Evolutionary conservation across 2,329 filamentous ascomycete species (phyloP), one percentile per base, ranked within the genome.

Genomic region (Ophioceras dolichostomum): DNA sequence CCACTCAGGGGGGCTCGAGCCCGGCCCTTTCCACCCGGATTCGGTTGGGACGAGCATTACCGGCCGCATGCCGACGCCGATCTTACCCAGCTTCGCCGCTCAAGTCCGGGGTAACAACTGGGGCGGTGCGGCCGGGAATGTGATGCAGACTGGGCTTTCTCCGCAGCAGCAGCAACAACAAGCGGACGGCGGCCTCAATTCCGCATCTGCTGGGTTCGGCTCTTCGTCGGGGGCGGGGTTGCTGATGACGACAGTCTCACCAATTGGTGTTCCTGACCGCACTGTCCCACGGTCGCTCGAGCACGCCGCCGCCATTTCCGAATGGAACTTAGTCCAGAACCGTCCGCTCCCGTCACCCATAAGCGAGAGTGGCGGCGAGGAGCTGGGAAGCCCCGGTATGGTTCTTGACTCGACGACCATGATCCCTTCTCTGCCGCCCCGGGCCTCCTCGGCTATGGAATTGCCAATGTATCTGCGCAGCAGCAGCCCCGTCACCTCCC

Each of bases 281-380:
- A 61, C 58, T 17, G 55, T 71, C 4, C 69, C 69, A n/a, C 62
- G 67, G 19, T 68, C 61, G 1, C 57, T 72, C 43, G 59, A 60
- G 19, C 56, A 55, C 38, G 14, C 35, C 5, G 48, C 54, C 9
- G 43, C 46, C 5, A 41, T 57, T 47, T 54, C 54, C 7, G 65
- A 70, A 39, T 76, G 71, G 71, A 64, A 62, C 32, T 56, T 65
- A 41, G 56, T 67, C 12, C 67, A 73, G 43, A 70, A 66, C 42
- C 61, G 70, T 19, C 64, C 68, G 13, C 56, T 75, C 2, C 72
- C 72, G 2, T 76, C 72, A 4, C 72, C 72, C n/a, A 76, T 76
- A 36, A 75, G 69, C 37, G 72, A 76, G 45, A 60, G 52, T 40
- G 61, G 62, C 24, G 60, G 59, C 14, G 69, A 73, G 40, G 68